phyloP scores from a whole-genome alignment of 2,329 filamentous ascomycete species.

The Claviceps digitariae region DNA sequence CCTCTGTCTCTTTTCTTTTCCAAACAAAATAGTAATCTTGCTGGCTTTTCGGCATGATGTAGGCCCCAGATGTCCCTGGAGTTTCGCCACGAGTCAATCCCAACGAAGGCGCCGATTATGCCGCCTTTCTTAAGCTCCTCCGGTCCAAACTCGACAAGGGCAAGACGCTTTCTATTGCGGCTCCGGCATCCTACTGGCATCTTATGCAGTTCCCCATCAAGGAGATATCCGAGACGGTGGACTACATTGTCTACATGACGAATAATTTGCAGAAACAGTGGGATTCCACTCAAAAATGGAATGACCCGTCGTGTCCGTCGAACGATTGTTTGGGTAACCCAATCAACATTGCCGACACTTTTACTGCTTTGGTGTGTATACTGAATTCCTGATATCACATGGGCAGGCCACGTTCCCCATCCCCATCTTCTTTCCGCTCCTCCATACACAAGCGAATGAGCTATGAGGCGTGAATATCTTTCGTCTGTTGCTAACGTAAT shows the following conservation, averaged over 20 bases:
- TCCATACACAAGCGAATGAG: too few species aligned
- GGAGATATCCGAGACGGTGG: slow-evolving; percentile 12
- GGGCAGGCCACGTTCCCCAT: not conserved
- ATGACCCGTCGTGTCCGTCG: not conserved
- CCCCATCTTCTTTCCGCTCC: not conserved
- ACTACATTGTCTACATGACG: slow-evolving; percentile 23
- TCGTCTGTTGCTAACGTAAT: not conserved
- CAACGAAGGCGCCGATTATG: not conserved
- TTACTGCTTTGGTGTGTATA: not conserved
- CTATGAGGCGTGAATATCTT: not conserved
- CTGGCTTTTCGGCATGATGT: not conserved
- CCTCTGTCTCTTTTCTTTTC: not conserved
- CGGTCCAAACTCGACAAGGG: slow-evolving; percentile 4
- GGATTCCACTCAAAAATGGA: slow-evolving; percentile 10
- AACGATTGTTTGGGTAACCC: slow-evolving; percentile 4
- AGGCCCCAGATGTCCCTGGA: not conserved
- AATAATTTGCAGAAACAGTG: slow-evolving; percentile 19
- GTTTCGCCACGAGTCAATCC: not conserved
- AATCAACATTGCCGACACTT: slow-evolving; percentile 15
- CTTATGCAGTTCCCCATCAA: slow-evolving; percentile 18
- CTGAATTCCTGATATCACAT: not conserved
- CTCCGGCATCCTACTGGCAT: slow-evolving; percentile 21
- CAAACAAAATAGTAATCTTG: not conserved
- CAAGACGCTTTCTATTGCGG: slow-evolving; percentile 17
- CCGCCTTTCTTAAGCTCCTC: not conserved